Conservation (phyloP, 1,284 basidiomycete genomes). For the Tremellales sp. region DNA sequence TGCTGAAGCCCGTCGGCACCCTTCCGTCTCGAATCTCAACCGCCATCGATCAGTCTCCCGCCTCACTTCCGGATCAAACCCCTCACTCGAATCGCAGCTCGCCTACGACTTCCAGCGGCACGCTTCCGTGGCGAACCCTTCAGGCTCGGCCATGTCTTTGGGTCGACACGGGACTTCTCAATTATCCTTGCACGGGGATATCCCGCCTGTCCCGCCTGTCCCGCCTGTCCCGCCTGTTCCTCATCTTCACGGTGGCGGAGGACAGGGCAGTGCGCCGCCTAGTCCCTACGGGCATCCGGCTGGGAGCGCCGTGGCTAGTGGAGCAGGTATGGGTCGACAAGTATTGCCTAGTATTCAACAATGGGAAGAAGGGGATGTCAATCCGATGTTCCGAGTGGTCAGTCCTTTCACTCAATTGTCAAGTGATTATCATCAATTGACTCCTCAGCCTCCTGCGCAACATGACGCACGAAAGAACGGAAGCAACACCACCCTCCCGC, state of each 20-base stretch:
- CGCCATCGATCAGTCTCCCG: slow-evolving; percentile 68
- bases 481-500: slow-evolving; percentile 43
- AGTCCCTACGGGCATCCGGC: slow-evolving; percentile 42
- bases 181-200: slow-evolving; percentile 11
- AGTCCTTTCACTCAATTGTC: slow-evolving; percentile 43
- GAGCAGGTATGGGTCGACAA: slow-evolving; percentile 42
- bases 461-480: slow-evolving; percentile 30
- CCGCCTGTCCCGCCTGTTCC: too few species aligned
- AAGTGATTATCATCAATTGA: neutral
- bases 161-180: slow-evolving; percentile 48
- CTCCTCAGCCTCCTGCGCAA: slow-evolving; percentile 10
- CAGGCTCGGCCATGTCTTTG: slow-evolving; percentile 24
- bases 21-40: slow-evolving; percentile 68
- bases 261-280: slow-evolving; percentile 27
- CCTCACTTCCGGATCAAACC: slow-evolving; percentile 69
- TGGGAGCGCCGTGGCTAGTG: slow-evolving; percentile 33
- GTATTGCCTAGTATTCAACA: slow-evolving; percentile 51
- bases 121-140: slow-evolving; percentile 50
- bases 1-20: slow-evolving; percentile 41
- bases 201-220: neutral
- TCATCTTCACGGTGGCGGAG: slow-evolving; percentile 1
- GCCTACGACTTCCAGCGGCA: slow-evolving; percentile 70
- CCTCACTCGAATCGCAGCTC: slow-evolving; percentile 73
- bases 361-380: slow-evolving; percentile 52
- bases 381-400: slow-evolving; percentile 88